phyloP scores from a whole-genome alignment of 2,329 filamentous ascomycete species.

The Aspergillus fumigatiaffinis region DNA sequence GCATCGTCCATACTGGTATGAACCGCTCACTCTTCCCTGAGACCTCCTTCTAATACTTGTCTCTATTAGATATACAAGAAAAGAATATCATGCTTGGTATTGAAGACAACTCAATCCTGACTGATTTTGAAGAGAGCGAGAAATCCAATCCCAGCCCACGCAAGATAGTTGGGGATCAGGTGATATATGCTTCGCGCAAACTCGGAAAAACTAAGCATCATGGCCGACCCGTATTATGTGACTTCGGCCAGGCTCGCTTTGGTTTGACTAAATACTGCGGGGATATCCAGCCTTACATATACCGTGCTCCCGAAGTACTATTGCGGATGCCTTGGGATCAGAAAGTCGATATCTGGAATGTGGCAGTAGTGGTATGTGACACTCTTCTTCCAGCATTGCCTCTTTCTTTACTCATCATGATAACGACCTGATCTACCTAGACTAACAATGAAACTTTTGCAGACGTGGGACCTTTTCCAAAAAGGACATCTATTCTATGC shows the following conservation, averaged over 20 bases:
- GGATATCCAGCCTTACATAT: conserved; percentile 20
- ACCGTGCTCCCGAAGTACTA: conserved; percentile 22
- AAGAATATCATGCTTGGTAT: conserved; percentile 4
- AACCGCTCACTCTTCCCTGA: background rate
- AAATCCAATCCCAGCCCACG: conserved; percentile 16
- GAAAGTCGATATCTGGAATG: conserved; percentile 26
- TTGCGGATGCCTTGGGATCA: conserved; percentile 20
- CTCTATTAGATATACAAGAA: conserved; percentile 2
- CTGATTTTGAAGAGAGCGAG: conserved; percentile 2
- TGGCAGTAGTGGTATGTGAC: conserved; percentile 16
- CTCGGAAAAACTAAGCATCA: conserved; percentile 18
- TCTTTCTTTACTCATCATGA: too few relatives aligned
- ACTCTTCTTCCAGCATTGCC: too few relatives aligned
- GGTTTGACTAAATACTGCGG: conserved; percentile 5
- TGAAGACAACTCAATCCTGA: conserved; percentile 2
- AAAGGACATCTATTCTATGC: conserved; percentile 17
- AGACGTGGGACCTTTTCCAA: conserved; percentile 24
- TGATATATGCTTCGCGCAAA: conserved; percentile 23
- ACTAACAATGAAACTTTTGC: background rate
- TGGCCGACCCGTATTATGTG: conserved; percentile 24
- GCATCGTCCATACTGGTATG: conserved; percentile 3
- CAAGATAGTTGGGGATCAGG: conserved; percentile 18
- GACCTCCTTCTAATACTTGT: background rate
- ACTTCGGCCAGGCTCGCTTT: conserved; percentile 24
- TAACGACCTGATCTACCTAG: too few relatives aligned